phyloP scores from a whole-genome alignment of 768 basidiomycete species.

The Dioszegia crocea region DNA sequence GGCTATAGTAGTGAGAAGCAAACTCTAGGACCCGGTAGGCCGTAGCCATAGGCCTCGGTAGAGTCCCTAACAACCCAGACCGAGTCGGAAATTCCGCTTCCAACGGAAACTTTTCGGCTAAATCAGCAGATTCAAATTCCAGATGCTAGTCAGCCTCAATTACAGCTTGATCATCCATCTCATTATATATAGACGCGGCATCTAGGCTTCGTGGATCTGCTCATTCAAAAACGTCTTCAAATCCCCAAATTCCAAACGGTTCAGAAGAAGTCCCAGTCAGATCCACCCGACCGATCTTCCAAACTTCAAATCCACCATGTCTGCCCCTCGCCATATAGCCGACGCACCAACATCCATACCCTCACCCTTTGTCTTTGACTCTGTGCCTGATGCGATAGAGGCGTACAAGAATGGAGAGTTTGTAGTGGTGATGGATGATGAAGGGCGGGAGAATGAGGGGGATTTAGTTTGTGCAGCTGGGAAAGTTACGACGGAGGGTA shows the following conservation, averaged over 20 bases:
- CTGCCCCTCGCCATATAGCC: slow-evolving; percentile 19
- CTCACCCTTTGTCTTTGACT: slow-evolving; percentile 60
- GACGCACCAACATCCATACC: slow-evolving; percentile 21
- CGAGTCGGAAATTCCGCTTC: not conserved
- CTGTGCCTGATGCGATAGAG: slow-evolving; percentile 65
- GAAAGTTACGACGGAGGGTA: slow-evolving; percentile 84
- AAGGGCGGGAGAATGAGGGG: slow-evolving; percentile 92
- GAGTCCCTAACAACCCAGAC: too few relatives aligned
- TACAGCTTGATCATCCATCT: not conserved
- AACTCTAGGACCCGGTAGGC: too few relatives aligned
- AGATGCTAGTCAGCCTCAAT: not conserved
- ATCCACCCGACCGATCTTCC: too few relatives aligned
- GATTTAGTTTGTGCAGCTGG: slow-evolving; percentile 86
- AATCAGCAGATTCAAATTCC: too few relatives aligned
- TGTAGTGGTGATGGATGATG: slow-evolving; percentile 96
- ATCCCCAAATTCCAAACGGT: too few relatives aligned
- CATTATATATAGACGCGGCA: too few relatives aligned
- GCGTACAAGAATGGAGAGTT: slow-evolving; percentile 85
- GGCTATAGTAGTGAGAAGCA: too few relatives aligned
- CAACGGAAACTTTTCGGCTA: not conserved
- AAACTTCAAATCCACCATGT: slow-evolving; percentile 20
- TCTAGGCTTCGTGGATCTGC: too few relatives aligned
- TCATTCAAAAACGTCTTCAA: too few relatives aligned
- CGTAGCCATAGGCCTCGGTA: too few relatives aligned
- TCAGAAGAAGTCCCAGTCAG: too few relatives aligned